Conservation (phyloP, 2,329 filamentous ascomycete species). For the Fusarium burgessii region DNA sequence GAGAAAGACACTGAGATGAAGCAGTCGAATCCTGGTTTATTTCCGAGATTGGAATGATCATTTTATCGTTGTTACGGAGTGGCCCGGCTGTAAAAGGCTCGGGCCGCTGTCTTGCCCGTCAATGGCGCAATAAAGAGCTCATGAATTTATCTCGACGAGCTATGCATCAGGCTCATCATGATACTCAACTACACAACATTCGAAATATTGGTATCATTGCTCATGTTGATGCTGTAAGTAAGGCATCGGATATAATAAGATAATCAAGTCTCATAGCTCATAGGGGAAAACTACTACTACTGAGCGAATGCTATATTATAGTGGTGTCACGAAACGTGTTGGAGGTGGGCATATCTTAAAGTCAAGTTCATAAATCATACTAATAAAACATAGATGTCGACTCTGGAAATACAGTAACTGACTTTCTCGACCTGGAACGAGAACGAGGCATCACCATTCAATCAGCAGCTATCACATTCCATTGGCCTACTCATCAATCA, state of each 20-base stretch:
- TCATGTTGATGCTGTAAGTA: constrained; percentile 87
- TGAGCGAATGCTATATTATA: constrained; percentile 98
- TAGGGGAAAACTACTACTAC: constrained; percentile 97
- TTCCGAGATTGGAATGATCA: constrained; percentile 39
- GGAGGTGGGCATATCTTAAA: constrained; percentile 64
- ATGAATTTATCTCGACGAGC: constrained; percentile 27
- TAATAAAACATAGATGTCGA: constrained; percentile 76
- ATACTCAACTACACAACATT: constrained; percentile 64
- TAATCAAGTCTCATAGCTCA: constrained; percentile 9
- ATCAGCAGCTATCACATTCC: constrained; percentile 94
- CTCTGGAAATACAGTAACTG: constrained; percentile 95
- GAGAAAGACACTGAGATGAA: constrained; percentile 33
- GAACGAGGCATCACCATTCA: constrained; percentile 97
- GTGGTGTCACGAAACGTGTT: constrained; percentile 86
- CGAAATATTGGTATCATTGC: constrained; percentile 99
- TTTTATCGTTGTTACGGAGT: constrained; percentile 42
- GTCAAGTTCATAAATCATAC: neutral
- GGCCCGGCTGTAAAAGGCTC: constrained; percentile 33
- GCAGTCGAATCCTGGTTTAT: constrained; percentile 6
- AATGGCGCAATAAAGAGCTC: constrained; percentile 39
- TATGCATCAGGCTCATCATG: constrained; percentile 40
- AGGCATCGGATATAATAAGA: accelerated
- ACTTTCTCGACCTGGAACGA: constrained; percentile 93
- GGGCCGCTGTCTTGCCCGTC: constrained; percentile 37
- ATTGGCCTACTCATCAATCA: constrained; percentile 78